Base-by-base conservation (phyloP, 2,329 filamentous ascomycete genomes). In the Pseudocercospora vitis region DNA sequence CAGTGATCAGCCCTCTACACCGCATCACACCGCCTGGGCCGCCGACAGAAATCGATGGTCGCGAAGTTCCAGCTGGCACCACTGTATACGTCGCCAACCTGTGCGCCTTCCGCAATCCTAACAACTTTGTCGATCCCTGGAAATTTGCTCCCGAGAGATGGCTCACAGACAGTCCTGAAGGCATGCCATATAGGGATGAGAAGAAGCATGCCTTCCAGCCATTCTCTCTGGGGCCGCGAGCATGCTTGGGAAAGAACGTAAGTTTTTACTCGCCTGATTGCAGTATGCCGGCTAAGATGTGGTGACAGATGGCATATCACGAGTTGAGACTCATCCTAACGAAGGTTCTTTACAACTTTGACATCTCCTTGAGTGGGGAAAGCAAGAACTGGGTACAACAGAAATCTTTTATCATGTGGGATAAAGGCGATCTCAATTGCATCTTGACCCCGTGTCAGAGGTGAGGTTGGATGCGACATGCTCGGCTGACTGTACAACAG, bases 1-100 rank as follows among this genome's bases (percentile, higher is more conserved):
- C 76, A 0, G 71, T 78, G 3, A 70, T 74, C 4, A 68, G 69
- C 21, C 72, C 74, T 5, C 66, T 71, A 7, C 53, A 62, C 7
- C 62, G 70, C 1, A 55, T 61, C 8, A 58, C 63, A 12, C 67
- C 68, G 5, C 35, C 45, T 7, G 57, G 53, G 6, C 58, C 24
- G 44, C 9, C 65, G 8, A 57, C 56, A 2, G 26, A 33, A 1
- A 60, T 69, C 32, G 59, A 63, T 23, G 67, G 64, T 11, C 40
- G 58, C 4, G 55, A 58, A 28, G 47, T 70, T 18, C 62, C 69
- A 19, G 63, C 44, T 11, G 58, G 56, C 35, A 56, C 54, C n/a
- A 49, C 21, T 12, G 55, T 59, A 6, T 55, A 28, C 44, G 58
- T 49, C 14, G 55, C 47, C 45, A 62, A 62, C 6, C 61, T 66